Evolutionary conservation across 805 yeast genomes (phyloP).

Genomic region (Wickerhamomyces queroliae): DNA sequence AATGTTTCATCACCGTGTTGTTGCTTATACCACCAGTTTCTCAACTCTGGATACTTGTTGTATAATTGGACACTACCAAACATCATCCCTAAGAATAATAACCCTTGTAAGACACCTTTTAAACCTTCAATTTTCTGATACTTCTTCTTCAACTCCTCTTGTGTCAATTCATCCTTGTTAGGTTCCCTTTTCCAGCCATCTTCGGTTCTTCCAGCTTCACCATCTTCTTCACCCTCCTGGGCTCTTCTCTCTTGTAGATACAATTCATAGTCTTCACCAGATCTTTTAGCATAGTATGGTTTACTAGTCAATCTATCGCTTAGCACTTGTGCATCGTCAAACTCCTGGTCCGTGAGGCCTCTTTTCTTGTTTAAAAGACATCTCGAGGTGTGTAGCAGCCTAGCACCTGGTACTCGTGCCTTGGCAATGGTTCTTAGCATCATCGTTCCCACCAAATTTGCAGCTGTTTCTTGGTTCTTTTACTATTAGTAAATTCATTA

Average conservation of each 20-base stretch:
- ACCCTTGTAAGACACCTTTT: conserved; percentile 32
- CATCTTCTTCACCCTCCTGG: conserved; percentile 4
- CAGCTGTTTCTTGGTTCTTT: too few relatives aligned
- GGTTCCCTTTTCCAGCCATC: conserved; percentile 15
- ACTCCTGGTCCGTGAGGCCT: conserved; percentile 21
- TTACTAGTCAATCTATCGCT: conserved; percentile 19
- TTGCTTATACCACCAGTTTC: conserved; percentile 24
- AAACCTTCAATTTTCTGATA: conserved; percentile 36
- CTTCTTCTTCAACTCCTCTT: conserved; percentile 19
- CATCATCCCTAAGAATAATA: conserved; percentile 35
- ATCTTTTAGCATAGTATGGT: conserved; percentile 24
- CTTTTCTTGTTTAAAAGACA: background rate
- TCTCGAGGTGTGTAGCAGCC: background rate
- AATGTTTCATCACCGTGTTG: conserved; percentile 21
- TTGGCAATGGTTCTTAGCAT: too few relatives aligned
- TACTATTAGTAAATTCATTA: too few relatives aligned
- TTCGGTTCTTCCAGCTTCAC: conserved; percentile 18
- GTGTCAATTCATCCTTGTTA: conserved; percentile 11
- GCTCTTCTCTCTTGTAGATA: background rate
- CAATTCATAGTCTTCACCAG: background rate
- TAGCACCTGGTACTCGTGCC: background rate
- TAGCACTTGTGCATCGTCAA: conserved; percentile 28
- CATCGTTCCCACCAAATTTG: too few relatives aligned
- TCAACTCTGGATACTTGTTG: conserved; percentile 27
- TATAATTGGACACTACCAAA: conserved; percentile 35